These are phyloP conservation scores for Floccularia luteovirens DNA, from an alignment of 768 basidiomycete species.

Conservation along the genomic window DNA sequence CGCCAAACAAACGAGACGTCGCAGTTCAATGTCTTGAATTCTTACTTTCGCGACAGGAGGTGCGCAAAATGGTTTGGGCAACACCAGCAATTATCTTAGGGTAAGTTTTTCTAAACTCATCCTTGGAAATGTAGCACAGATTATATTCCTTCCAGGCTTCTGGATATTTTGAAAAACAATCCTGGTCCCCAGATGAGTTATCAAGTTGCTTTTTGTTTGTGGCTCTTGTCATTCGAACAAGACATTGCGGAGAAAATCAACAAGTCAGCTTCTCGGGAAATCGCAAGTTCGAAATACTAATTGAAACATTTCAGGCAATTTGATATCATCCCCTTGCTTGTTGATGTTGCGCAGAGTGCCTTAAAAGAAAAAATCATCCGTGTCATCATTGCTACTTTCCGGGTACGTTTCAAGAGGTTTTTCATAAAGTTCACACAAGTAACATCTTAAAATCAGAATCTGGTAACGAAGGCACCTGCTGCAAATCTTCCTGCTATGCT, in stretches of 20 bases:
- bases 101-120: slow-evolving; percentile 33
- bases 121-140: background rate
- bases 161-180: slow-evolving; percentile 75
- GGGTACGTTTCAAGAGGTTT: slow-evolving; percentile 34
- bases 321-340: slow-evolving; percentile 81
- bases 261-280: too few species aligned
- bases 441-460: slow-evolving; percentile 62
- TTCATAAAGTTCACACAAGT: too few species aligned
- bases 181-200: slow-evolving; percentile 93
- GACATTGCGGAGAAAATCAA: slow-evolving; percentile 82
- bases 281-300: too few species aligned
- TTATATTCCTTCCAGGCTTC: slow-evolving; percentile 40
- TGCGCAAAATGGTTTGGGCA: slow-evolving; percentile 74
- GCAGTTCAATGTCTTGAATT: slow-evolving; percentile 89
- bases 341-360: slow-evolving; percentile 78
- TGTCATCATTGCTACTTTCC: slow-evolving; percentile 86
- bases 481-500: slow-evolving; percentile 93
- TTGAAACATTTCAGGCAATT: slow-evolving; percentile 62
- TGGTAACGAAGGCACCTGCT: slow-evolving; percentile 81
- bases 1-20: slow-evolving; percentile 73
- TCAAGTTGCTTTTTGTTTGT: slow-evolving; percentile 87
- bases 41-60: slow-evolving; percentile 73
- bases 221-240: slow-evolving; percentile 90
- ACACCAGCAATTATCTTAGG: slow-evolving; percentile 62
- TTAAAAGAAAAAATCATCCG: slow-evolving; percentile 97